Base-by-base conservation (phyloP, 345 rosid species). In the Garcia nutans region DNA sequence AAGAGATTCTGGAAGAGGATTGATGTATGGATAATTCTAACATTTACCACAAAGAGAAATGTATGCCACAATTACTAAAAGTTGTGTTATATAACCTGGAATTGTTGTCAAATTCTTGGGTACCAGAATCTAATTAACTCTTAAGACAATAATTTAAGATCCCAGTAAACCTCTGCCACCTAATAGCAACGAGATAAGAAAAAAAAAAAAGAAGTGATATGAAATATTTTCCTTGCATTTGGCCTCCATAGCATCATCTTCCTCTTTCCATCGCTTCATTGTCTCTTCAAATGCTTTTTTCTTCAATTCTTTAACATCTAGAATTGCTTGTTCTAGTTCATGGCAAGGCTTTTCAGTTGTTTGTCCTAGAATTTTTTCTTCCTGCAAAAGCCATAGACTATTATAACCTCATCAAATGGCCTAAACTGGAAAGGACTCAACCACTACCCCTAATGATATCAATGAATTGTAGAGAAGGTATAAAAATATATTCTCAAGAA, bases 191-290 rank as follows among this genome's bases (percentile, higher is more conserved):
- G 56, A 28, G 28, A 69, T 71, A 76, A 52, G 44, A 64, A 68
- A n/a, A 20, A 61, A 68, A n/a, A 16, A 61, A 67, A 70, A 52
- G 23, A 67, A 61, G 62, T 58, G 19, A 20, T 55, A 56, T 44
- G 8, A 61, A 64, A 68, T 13, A 41, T 70, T 79, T 74, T 82
- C 98, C 93, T 92, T 87, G 87, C 87, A 88, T 80, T 85, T 85
- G 77, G 93, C 94, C 79, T 92, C 93, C 75, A 82, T 78, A 45
- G 88, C 88, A 85, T 82, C 76, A 56, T 89, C 89, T 84, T 92
- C 92, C 72, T 86, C 92, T 78, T 86, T 88, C 93, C 86, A 79
- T 80, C 82, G 82, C 77, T 81, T 87, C 65, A 67, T 69, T 67
- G 76, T 72, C 72, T 88, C 89, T 59, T 87, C 87, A 77, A 81